These are phyloP conservation scores for Astrocystis sublimbata DNA, from an alignment of 495 filamentous ascomycete species.

Conservation along the genomic window DNA sequence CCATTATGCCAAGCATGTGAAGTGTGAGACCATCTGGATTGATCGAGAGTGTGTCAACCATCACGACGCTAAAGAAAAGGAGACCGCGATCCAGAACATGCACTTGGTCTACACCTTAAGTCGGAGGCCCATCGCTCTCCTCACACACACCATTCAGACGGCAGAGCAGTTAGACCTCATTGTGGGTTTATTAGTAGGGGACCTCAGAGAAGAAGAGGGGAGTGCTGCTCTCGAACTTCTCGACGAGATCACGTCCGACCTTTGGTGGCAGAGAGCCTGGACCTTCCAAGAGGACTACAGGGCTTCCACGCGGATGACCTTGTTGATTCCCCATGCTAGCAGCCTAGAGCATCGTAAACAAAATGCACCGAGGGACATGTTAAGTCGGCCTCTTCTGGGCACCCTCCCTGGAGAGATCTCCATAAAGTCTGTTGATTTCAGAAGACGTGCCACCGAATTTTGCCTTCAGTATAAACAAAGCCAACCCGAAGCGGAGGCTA, in stretches of 20 bases:
- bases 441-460: slow-evolving; percentile 22
- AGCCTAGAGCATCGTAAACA: slow-evolving; percentile 9
- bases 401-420: slow-evolving; percentile 25
- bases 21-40: slow-evolving; percentile 41
- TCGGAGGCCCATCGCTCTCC: slow-evolving; percentile 32
- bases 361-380: slow-evolving; percentile 5
- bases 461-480: slow-evolving; percentile 8
- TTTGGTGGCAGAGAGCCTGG: slow-evolving; percentile 28
- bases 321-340: slow-evolving; percentile 21
- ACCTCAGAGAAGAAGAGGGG: slow-evolving; percentile 24
- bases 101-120: slow-evolving; percentile 42
- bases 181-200: slow-evolving; percentile 20
- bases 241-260: slow-evolving; percentile 24
- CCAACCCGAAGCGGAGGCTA: not conserved
- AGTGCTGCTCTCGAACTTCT: slow-evolving; percentile 27
- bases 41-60: slow-evolving; percentile 47
- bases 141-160: slow-evolving; percentile 28
- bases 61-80: slow-evolving; percentile 33
- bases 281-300: slow-evolving; percentile 33
- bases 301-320: slow-evolving; percentile 18
- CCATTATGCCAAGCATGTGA: slow-evolving; percentile 26
- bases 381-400: slow-evolving; percentile 11
- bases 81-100: slow-evolving; percentile 42
- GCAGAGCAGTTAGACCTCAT: slow-evolving; percentile 30
- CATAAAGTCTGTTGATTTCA: slow-evolving; percentile 16